A percentile compares a stretch with the other conserved stretches of the same genome.
These are phyloP conservation scores for Chytridium lagenaria DNA, from an alignment of 371 early-diverging fungal genomes.

Conservation along the genomic window DNA sequence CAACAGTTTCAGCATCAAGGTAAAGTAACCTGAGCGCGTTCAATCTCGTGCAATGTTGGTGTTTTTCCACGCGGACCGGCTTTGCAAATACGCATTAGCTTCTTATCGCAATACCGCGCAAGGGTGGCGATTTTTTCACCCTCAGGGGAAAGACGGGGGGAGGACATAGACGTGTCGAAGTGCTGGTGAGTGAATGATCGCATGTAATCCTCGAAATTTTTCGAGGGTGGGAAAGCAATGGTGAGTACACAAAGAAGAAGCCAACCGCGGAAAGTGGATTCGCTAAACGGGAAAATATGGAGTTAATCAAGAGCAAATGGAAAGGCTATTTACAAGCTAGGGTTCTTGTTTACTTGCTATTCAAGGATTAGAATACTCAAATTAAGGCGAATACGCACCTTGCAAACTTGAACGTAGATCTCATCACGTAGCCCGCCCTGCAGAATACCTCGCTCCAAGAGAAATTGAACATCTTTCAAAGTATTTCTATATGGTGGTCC, in stretches of 20 bases:
- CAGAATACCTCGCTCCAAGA: constrained; percentile 79
- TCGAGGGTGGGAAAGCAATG: constrained; percentile 89
- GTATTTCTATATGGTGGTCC: constrained; percentile 31
- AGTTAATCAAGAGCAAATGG: constrained; percentile 3
- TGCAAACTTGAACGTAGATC: constrained; percentile 92
- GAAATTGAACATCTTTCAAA: constrained; percentile 69
- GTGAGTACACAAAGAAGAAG: constrained; percentile 79
- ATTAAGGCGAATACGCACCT: constrained; percentile 42
- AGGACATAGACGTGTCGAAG: constrained; percentile 42
- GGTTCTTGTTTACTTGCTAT: constrained; percentile 9
- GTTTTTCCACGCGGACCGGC: constrained; percentile 84
- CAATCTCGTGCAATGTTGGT: constrained; percentile 77
- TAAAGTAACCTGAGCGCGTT: constrained; percentile 58
- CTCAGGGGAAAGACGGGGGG: constrained; percentile 23
- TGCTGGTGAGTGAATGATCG: constrained; percentile 77
- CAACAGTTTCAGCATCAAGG: not conserved
- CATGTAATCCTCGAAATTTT: constrained; percentile 85
- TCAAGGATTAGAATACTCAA: not conserved
- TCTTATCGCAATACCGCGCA: constrained; percentile 66
- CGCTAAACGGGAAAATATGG: constrained; percentile 40
- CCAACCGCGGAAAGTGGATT: constrained; percentile 85
- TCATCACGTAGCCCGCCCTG: constrained; percentile 87
- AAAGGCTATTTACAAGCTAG: constrained; percentile 1
- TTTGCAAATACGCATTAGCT: constrained; percentile 73
- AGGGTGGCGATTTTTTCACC: constrained; percentile 47